Evolutionary conservation across 306 rosid species (phyloP).

Genomic region (Dryas drummondii): DNA sequence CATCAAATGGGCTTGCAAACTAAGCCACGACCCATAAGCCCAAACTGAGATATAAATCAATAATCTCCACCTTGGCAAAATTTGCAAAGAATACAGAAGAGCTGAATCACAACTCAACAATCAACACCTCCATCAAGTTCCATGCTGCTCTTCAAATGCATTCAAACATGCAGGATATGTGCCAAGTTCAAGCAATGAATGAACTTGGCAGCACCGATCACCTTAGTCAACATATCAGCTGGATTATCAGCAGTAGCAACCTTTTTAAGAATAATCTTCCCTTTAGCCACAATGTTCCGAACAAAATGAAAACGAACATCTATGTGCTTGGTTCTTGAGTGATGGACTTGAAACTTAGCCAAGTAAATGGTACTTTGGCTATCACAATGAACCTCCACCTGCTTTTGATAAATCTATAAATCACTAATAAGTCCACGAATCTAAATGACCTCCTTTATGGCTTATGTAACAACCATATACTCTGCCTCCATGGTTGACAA

Average conservation of each 20-base stretch:
- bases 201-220: not conserved
- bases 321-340: not conserved
- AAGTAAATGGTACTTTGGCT: not conserved
- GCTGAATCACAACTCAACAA: not conserved
- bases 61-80: no score
- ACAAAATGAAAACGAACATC: not conserved
- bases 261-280: not conserved
- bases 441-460: not conserved
- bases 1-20: no score
- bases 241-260: not conserved
- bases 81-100: no score
- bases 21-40: no score
- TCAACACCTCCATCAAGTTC: not conserved
- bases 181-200: not conserved
- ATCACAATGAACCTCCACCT: slow-evolving; percentile 1
- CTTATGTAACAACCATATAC: not conserved
- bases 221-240: not conserved
- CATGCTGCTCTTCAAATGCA: not conserved
- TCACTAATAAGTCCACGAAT: not conserved
- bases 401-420: not conserved
- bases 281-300: not conserved
- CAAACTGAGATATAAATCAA: no score
- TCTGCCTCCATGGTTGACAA: not conserved
- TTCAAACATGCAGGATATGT: not conserved
- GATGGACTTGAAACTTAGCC: not conserved